These are phyloP conservation scores for Fusarium keratoplasticum DNA, from an alignment of 2,329 filamentous ascomycete species.

Conservation along the genomic window DNA sequence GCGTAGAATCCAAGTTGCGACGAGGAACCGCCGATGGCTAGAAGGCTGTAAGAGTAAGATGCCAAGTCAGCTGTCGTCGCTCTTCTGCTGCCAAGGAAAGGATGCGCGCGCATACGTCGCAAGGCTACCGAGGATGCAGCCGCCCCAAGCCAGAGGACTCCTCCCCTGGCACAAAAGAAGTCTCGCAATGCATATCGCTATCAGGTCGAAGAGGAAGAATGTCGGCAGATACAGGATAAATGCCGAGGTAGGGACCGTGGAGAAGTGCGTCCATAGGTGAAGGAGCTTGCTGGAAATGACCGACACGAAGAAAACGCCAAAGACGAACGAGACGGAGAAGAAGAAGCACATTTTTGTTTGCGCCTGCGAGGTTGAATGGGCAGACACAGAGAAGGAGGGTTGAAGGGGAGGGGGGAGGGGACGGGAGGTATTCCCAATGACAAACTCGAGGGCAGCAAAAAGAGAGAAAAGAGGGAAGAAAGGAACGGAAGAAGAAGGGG, in stretches of 20 bases:
- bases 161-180: conserved; percentile 42
- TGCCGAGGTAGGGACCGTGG: conserved; percentile 40
- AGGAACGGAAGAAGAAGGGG: conserved; percentile 11
- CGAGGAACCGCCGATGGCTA: conserved; percentile 44
- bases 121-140: conserved; percentile 36
- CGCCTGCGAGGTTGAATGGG: conserved; percentile 25
- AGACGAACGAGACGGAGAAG: conserved; percentile 43
- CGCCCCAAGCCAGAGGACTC: conserved; percentile 32
- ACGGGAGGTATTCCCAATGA: background rate
- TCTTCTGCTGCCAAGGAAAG: background rate
- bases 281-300: conserved; percentile 45
- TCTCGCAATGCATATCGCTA: conserved; percentile 41
- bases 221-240: conserved; percentile 49
- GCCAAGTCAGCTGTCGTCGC: conserved; percentile 10
- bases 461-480: conserved; percentile 3
- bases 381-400: conserved; percentile 10
- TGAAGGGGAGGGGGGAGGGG: conserved; percentile 1
- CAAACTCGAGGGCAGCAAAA: background rate
- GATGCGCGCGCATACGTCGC: conserved; percentile 39
- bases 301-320: conserved; percentile 46
- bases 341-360: conserved; percentile 34
- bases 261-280: conserved; percentile 43
- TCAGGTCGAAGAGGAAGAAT: conserved; percentile 46
- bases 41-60: conserved; percentile 29
- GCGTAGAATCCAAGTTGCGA: conserved; percentile 49